Base-by-base conservation (phyloP, 2,329 filamentous ascomycete species). In the Zasmidium citrigriseum region DNA sequence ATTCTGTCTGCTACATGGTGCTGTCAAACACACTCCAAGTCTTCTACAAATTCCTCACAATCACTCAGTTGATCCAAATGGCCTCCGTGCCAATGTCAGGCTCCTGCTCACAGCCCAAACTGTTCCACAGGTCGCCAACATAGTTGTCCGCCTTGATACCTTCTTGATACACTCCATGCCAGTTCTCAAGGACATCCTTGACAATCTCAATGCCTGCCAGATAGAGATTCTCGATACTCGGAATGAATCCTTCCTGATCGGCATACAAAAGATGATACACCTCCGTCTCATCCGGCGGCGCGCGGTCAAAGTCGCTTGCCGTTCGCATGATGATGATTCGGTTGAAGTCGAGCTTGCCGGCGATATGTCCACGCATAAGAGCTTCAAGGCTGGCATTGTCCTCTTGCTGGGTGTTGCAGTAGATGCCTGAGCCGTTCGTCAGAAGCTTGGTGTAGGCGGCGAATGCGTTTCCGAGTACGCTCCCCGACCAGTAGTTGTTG, bases 251-350 rank as follows among this genome's bases (percentile, higher is more conserved):
- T 51, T 86, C 87, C 69, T 89, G 85, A 34, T 87, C 74, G 0
- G 79, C 74, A 38, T 82, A 77, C 25, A 85, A 78, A 14, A 91
- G 77, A 66, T 90, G 86, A 25, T 85, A 77, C 16, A 81, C 77
- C 14, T 83, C 80, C 0, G 80, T 77, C 10, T 83, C 70, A 4
- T 81, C 82, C 0, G 83, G 81, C 20, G 86, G 86, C 0, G 86
- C 86, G 1, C 88, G 82, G 70, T 91, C 89, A 68, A 91, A 91
- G 73, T 91, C 85, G 10, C 85, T 87, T 0, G 82, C 86, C 68
- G 71, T 70, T 49, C 71, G 67, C 69, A 74, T 71, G 25, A 75
- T 56, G 46, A 75, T 68, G 46, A 76, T 70, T 23, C 73, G 67
- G 10, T 59, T 55, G 52, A 71, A 75, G 54, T 75, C 74, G 41